phyloP scores from a whole-genome alignment of 2,329 filamentous ascomycete species.

The Colletotrichum orbiculare region DNA sequence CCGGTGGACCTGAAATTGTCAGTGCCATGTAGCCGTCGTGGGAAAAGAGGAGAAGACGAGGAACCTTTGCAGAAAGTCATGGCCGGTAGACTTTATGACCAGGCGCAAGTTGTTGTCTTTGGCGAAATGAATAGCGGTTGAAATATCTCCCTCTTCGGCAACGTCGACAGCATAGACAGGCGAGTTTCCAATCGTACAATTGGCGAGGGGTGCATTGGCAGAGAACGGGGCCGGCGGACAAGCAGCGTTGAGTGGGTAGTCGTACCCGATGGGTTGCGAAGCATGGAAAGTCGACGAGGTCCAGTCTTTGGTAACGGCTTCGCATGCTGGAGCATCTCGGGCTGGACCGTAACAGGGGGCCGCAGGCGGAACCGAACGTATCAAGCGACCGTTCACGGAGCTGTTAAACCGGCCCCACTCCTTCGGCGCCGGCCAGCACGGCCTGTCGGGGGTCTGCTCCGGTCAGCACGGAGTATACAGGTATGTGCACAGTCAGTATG shows the following conservation, averaged over 20 bases:
- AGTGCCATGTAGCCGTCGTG: neutral
- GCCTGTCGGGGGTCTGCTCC: conserved; percentile 44
- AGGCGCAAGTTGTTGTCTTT: conserved; percentile 54
- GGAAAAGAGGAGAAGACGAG: neutral
- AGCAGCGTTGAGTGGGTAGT: conserved; percentile 14
- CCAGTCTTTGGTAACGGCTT: conserved; percentile 16
- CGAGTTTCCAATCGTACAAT: conserved; percentile 53
- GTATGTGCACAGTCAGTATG: too few species aligned
- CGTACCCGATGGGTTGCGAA: conserved; percentile 21
- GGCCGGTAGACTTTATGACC: conserved; percentile 48
- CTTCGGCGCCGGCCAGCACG: conserved; percentile 59
- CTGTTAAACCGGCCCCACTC: conserved; percentile 62
- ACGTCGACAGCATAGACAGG: conserved; percentile 41
- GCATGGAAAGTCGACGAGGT: conserved; percentile 4
- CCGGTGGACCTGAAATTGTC: conserved; percentile 53
- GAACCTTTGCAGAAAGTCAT: conserved; percentile 38
- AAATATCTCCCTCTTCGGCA: conserved; percentile 17
- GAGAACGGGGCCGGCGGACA: conserved; percentile 14
- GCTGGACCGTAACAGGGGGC: conserved; percentile 19
- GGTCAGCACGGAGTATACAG: neutral
- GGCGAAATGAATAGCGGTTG: conserved; percentile 45
- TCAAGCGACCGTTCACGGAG: conserved; percentile 60
- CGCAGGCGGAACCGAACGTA: conserved; percentile 62
- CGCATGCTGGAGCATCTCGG: conserved; percentile 8
- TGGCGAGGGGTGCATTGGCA: conserved; percentile 17